Evolutionary conservation across 306 rosid genomes (phyloP), one percentile per base, ranked within the genome.

Genomic region (Vigna unguiculata): DNA sequence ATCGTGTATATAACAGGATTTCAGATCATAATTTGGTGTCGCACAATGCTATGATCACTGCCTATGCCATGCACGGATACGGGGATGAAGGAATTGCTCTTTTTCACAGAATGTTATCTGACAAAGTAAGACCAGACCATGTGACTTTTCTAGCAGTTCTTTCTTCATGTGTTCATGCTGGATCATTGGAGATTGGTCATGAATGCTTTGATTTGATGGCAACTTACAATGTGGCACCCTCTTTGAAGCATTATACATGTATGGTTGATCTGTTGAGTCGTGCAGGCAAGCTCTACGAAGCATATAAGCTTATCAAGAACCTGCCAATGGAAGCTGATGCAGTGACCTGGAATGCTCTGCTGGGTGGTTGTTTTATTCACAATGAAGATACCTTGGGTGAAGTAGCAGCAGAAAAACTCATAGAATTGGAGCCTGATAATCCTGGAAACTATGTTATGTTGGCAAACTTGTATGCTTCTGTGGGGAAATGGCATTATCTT

Each of bases 251-350:
- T 53, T 87, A 87, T 54, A 87, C 93, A 6, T 85, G 93, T 53
- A 87, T 85, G 81, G 79, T 89, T 40, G 89, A 87, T 71, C 93
- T 89, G 46, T 76, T 89, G 73, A 87, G 93, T 45, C 88, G 93
- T 9, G 87, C 86, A 3, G 83, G 86, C 34, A 51, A 74, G 65
- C 84, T 89, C 28, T 17, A 73, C 0, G 77, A 87, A 76, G 89
- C 89, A 22, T 83, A 78, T 57, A 77, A 81, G 19, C 87, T 86
- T 28, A 69, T 80, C 20, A 75, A 70, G 74, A 74, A 61, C 68
- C 74, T 89, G 75, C 89, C 93, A 34, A 69, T 85, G 78, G 89
- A 87, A 55, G 83, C 85, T 34, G 93, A 87, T 85, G 71, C 86
- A 32, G 93, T 86, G 74, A 69, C 70, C 25, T 89, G 90, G 93